Evolutionary conservation across 2,329 filamentous ascomycete species (phyloP).

Genomic region (Trichoderma sp.): DNA sequence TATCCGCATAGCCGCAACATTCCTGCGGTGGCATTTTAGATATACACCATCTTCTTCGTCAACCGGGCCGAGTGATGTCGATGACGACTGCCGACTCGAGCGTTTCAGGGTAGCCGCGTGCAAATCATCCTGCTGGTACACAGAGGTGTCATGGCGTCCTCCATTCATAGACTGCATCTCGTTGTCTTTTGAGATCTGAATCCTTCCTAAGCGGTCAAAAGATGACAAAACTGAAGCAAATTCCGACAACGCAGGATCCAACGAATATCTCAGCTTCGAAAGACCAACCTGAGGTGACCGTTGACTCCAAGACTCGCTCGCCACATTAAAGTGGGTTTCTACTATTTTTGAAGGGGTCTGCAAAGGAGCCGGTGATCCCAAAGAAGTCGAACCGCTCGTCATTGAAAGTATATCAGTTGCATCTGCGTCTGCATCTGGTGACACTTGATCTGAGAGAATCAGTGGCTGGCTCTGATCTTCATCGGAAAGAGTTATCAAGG

Average conservation of each 20-base stretch:
- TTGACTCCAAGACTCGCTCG: background rate
- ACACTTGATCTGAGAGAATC: background rate
- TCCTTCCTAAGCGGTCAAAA: constrained; percentile 29
- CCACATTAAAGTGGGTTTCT: background rate
- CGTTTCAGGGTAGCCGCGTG: background rate
- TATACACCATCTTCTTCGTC: constrained; percentile 9
- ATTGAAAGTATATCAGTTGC: background rate
- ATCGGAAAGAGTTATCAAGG: background rate
- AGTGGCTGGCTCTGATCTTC: background rate
- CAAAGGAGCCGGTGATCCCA: background rate
- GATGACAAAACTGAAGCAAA: constrained; percentile 31
- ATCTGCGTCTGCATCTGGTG: background rate
- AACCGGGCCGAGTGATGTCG: background rate
- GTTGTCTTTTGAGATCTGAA: constrained; percentile 23
- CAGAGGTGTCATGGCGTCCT: background rate
- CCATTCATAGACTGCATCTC: background rate
- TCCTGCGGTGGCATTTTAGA: constrained; percentile 28
- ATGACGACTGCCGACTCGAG: background rate
- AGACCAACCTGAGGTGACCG: constrained; percentile 20
- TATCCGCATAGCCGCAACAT: constrained; percentile 27
- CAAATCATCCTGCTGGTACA: background rate
- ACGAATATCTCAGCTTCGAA: constrained; percentile 18
- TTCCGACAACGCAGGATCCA: constrained; percentile 29
- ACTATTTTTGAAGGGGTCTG: constrained; percentile 15
- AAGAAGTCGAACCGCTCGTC: background rate